phyloP scores from a whole-genome alignment of 176 grass and related monocot genomes.

The Lolium multiflorum region DNA sequence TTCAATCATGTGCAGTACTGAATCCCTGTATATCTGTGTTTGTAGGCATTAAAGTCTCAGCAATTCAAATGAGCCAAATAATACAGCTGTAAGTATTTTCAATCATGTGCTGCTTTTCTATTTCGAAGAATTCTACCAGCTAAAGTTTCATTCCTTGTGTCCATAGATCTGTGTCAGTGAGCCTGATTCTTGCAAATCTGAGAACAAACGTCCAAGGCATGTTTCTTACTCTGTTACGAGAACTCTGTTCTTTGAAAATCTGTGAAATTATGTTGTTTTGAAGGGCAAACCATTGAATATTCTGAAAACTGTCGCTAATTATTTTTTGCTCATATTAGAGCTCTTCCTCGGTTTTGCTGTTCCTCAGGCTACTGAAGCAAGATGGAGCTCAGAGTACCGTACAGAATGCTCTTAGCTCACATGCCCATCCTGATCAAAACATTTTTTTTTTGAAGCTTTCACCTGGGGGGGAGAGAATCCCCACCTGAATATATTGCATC shows the following conservation, averaged over 20 bases:
- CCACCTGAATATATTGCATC: too few species aligned
- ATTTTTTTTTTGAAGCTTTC: background rate
- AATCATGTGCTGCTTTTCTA: background rate
- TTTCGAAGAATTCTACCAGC: background rate
- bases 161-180: background rate
- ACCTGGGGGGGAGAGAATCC: too few species aligned
- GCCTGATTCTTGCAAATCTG: background rate
- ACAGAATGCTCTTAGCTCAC: background rate
- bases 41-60: slow-evolving; percentile 1
- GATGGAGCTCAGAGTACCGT: background rate
- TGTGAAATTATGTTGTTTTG: background rate
- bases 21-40: background rate
- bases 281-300: background rate
- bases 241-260: slow-evolving; percentile 5
- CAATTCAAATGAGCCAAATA: slow-evolving; percentile 11
- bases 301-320: background rate
- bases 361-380: background rate
- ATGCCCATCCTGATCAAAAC: background rate
- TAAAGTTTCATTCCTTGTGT: slow-evolving; percentile 1
- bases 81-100: slow-evolving; percentile 24
- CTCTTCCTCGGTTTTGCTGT: background rate
- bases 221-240: slow-evolving; percentile 7
- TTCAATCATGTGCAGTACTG: background rate
- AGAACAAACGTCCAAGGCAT: slow-evolving; percentile 24
- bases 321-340: background rate